These are phyloP conservation scores for Hevea brasiliensis DNA, from an alignment of 345 rosid species.

Conservation along the genomic window DNA sequence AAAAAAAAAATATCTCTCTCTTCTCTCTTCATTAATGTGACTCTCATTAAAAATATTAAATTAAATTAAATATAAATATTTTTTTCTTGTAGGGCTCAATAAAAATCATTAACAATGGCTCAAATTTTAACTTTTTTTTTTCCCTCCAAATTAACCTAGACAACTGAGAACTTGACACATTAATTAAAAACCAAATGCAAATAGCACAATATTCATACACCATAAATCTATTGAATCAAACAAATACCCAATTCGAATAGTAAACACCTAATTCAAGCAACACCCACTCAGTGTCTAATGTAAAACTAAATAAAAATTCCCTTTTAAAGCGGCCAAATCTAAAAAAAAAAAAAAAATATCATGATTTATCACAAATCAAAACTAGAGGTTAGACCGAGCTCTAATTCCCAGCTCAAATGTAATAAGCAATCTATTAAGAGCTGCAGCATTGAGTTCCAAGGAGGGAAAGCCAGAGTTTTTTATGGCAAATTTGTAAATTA, in stretches of 20 bases:
- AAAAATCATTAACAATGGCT: background rate
- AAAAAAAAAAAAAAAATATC: slow-evolving; percentile 10
- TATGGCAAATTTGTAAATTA: slow-evolving; percentile 40
- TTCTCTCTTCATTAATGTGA: no score
- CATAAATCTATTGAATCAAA: slow-evolving; percentile 26
- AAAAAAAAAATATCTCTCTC: no score
- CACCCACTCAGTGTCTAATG: slow-evolving; percentile 8
- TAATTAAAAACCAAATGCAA: background rate
- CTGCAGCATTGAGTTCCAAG: slow-evolving; percentile 13
- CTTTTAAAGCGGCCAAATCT: slow-evolving; percentile 18
- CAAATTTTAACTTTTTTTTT: slow-evolving; percentile 12
- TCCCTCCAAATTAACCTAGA: slow-evolving; percentile 23
- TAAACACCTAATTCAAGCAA: slow-evolving; percentile 13
- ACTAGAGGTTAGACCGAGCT: slow-evolving; percentile 45
- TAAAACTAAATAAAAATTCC: background rate
- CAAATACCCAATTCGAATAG: no score
- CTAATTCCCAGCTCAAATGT: slow-evolving; percentile 13
- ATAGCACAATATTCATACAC: slow-evolving; percentile 7
- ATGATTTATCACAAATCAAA: slow-evolving; percentile 23
- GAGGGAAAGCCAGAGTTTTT: slow-evolving; percentile 51
- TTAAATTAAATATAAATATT: no score
- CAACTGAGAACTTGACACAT: slow-evolving; percentile 20
- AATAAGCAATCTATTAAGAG: slow-evolving; percentile 15
- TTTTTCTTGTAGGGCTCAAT: no score
- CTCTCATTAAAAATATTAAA: no score